Percentiles rank a stretch among this genome's conserved stretches.
phyloP scores from a whole-genome alignment of 306 rosid genomes.

The Alnus glutinosa region DNA sequence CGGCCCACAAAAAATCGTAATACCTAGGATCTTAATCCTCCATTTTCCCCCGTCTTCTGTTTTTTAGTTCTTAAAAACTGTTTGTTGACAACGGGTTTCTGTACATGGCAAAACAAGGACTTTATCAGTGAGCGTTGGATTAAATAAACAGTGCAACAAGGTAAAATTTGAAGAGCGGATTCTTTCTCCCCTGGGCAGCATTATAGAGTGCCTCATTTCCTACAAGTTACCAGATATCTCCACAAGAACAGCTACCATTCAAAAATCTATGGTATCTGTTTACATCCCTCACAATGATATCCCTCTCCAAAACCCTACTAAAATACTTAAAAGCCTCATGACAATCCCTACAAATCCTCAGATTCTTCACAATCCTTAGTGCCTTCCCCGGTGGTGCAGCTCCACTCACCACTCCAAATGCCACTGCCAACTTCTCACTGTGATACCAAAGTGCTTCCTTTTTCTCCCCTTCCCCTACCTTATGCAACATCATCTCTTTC shows the following conservation, averaged over 20 bases:
- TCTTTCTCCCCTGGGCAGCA: not conserved
- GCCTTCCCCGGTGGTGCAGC: conserved; percentile 65
- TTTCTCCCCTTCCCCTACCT: conserved; percentile 65
- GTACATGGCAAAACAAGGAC: too few relatives aligned
- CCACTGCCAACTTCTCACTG: conserved; percentile 86
- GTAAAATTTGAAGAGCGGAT: not conserved
- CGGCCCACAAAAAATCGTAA: too few relatives aligned
- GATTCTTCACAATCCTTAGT: conserved; percentile 75
- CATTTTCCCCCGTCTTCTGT: too few relatives aligned
- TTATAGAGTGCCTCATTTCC: not conserved
- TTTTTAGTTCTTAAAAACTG: too few relatives aligned
- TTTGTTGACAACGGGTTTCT: not conserved
- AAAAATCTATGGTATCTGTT: conserved; percentile 79
- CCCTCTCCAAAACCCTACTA: conserved; percentile 65
- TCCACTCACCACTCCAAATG: conserved; percentile 71
- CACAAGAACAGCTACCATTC: conserved; percentile 68
- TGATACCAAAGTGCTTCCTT: conserved; percentile 79
- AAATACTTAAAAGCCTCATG: conserved; percentile 74
- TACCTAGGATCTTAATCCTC: too few relatives aligned
- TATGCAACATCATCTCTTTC: conserved; percentile 66
- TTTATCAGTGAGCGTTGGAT: not conserved
- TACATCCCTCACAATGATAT: conserved; percentile 76
- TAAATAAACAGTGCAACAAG: not conserved
- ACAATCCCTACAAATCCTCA: conserved; percentile 87
- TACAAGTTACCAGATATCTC: conserved; percentile 62